Evolutionary conservation across 805 yeast species (phyloP).

Genomic region (Sugiyamaella boreocaroliniensis): DNA sequence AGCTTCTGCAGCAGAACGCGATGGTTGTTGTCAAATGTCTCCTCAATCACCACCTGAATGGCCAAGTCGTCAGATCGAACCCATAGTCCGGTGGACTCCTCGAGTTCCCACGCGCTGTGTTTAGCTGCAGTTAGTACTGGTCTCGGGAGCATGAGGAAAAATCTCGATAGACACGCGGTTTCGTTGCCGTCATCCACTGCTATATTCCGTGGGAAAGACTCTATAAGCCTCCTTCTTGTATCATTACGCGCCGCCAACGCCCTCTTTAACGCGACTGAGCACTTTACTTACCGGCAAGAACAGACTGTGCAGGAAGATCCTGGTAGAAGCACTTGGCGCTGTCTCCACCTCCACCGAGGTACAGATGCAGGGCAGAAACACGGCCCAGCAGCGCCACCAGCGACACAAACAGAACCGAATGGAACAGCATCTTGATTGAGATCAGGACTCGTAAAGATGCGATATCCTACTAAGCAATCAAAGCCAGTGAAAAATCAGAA

Average conservation of each 20-base stretch:
- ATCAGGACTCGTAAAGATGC: too few relatives aligned
- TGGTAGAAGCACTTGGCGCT: slow-evolving; percentile 73
- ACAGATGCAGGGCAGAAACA: slow-evolving; percentile 60
- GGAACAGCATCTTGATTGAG: slow-evolving; percentile 2
- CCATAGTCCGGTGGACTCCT: slow-evolving; percentile 43
- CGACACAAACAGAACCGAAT: slow-evolving; percentile 2
- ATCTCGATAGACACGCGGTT: too few relatives aligned
- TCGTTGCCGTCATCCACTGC: too few relatives aligned
- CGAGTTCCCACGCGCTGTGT: slow-evolving; percentile 61
- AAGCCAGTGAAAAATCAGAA: not conserved
- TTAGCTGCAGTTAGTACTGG: slow-evolving; percentile 26
- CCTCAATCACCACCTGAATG: slow-evolving; percentile 67
- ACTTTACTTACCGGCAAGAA: slow-evolving; percentile 56
- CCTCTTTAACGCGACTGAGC: not conserved
- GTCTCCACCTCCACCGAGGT: slow-evolving; percentile 60
- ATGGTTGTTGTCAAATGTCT: slow-evolving; percentile 78
- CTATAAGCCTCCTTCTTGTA: too few relatives aligned
- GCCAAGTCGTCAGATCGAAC: slow-evolving; percentile 47
- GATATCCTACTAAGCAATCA: not conserved
- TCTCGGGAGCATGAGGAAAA: too few relatives aligned
- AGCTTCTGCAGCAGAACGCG: slow-evolving; percentile 65
- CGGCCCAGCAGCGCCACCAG: slow-evolving; percentile 17
- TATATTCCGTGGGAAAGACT: too few relatives aligned
- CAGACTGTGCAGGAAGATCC: slow-evolving; percentile 68
- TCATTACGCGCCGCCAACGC: not conserved